Conservation (phyloP, 495 filamentous ascomycete genomes). For the Neurospora sublineolata region DNA sequence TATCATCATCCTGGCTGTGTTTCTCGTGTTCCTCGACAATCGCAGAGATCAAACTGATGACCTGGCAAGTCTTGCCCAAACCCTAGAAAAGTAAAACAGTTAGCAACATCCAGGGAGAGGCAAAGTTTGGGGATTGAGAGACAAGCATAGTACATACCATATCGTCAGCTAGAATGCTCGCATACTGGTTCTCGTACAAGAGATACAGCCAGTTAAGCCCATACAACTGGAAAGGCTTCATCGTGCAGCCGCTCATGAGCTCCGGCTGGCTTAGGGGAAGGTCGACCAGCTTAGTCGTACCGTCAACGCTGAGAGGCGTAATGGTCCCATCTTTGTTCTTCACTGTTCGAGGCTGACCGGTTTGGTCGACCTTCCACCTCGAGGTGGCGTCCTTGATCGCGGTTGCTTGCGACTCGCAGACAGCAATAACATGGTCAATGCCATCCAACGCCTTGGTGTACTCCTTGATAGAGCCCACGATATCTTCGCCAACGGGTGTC, state of each 20-base stretch:
- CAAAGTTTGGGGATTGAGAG: neutral
- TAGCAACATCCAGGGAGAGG: neutral
- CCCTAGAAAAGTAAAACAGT: slow-evolving; percentile 27
- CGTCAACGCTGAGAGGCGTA: slow-evolving; percentile 19
- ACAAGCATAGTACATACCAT: slow-evolving; percentile 38
- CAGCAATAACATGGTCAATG: slow-evolving; percentile 62
- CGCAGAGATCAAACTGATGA: slow-evolving; percentile 84
- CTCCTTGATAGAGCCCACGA: slow-evolving; percentile 23
- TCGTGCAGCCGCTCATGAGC: slow-evolving; percentile 55
- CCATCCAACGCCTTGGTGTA: slow-evolving; percentile 41
- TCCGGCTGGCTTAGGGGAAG: slow-evolving; percentile 47
- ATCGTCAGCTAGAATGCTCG: slow-evolving; percentile 89
- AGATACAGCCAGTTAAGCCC: slow-evolving; percentile 89
- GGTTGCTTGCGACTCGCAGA: slow-evolving; percentile 58
- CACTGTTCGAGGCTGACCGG: slow-evolving; percentile 32
- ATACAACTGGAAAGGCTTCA: slow-evolving; percentile 90
- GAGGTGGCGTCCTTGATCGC: slow-evolving; percentile 58
- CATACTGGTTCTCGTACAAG: slow-evolving; percentile 63
- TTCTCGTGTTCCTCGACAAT: slow-evolving; percentile 46
- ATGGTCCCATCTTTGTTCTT: slow-evolving; percentile 15
- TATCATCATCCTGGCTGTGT: slow-evolving; percentile 2
- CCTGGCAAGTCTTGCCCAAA: slow-evolving; percentile 91
- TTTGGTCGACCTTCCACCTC: slow-evolving; percentile 67
- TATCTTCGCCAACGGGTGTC: slow-evolving; percentile 26
- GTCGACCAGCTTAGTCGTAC: slow-evolving; percentile 10